A percentile compares a stretch with the other conserved stretches of the same genome.
These are phyloP conservation scores for Auricularia auricula-judae DNA, from an alignment of 768 basidiomycete species.

Conservation along the genomic window DNA sequence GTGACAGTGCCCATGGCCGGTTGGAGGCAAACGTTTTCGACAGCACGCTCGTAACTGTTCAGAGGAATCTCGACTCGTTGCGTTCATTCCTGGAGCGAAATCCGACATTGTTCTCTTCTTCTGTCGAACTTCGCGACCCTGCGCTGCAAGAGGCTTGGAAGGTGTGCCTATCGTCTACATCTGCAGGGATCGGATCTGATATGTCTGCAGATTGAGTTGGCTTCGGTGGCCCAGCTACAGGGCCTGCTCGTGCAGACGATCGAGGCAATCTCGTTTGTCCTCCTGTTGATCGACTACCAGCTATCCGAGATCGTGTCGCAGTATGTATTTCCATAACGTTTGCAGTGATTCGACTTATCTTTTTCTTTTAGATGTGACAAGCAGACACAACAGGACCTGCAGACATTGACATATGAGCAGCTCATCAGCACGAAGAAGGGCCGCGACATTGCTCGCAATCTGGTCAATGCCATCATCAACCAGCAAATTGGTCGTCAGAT, in stretches of 20 bases:
- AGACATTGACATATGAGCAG: conserved; percentile 70
- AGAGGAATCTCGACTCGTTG: conserved; percentile 68
- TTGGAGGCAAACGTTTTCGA: conserved; percentile 60
- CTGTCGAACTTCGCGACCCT: conserved; percentile 39
- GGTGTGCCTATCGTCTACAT: conserved; percentile 27
- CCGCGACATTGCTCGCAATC: conserved; percentile 72
- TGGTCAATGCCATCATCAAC: conserved; percentile 94
- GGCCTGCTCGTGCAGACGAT: conserved; percentile 73
- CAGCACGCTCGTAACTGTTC: conserved; percentile 49
- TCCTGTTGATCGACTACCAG: conserved; percentile 85
- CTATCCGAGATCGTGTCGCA: conserved; percentile 74
- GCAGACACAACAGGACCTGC: conserved; percentile 58
- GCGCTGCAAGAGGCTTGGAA: conserved; percentile 82
- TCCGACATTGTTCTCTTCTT: conserved; percentile 73
- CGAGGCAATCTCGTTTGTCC: conserved; percentile 88
- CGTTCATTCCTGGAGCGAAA: conserved; percentile 73
- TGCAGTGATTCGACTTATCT: neutral
- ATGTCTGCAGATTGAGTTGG: conserved; percentile 57
- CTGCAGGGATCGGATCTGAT: neutral
- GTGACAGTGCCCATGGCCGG: conserved; percentile 1
- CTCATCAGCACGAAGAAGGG: conserved; percentile 80
- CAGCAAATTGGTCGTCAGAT: conserved; percentile 97
- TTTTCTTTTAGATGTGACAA: conserved; percentile 47
- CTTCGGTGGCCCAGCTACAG: conserved; percentile 67
- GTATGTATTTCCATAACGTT: conserved; percentile 31